Evolutionary conservation across 108 stramenopile genomes (phyloP), one percentile per base, ranked within the genome.

Genomic region (Pseudonitzschia pungens): DNA sequence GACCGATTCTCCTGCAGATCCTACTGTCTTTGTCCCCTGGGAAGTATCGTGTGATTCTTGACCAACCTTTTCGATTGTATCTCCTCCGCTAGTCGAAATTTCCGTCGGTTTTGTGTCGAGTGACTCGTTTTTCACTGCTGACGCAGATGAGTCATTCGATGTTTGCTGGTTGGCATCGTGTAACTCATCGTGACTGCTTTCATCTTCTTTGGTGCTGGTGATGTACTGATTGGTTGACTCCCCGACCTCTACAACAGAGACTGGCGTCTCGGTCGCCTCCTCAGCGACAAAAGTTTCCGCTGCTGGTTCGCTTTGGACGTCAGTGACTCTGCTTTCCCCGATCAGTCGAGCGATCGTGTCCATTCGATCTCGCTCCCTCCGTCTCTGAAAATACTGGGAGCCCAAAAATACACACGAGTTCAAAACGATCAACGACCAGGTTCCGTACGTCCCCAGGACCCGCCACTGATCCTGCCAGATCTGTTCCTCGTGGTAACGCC

Each of bases 381-480:
- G 32, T 16, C 73, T 29, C 54, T 72, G 62, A 68, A 81, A 78
- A 52, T 79, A 84, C 73, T 87, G 86, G 24, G 69, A 69, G 31
- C 56, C 75, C 48, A 88, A 65, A 72, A 88, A 88, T 14, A 86
- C 83, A 28, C 78, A 43, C 14, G 77, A 74, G 60, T 88, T 88
- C 27, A 88, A 54, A 32, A 59, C 78, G 68, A 88, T 86, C 68
- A 88, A 67, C 24, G 71, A 24, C 87, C 87, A 88, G 0, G 87
- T 88, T 24, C 81, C 75, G 60, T 77, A 88, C 0, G 87, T 88
- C 24, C 83, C 81, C 48, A 84, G 63, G 6, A 88, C 66, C 8
- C 87, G 59, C 87, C 87, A 88, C 64, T 82, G 77, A 55, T 88
- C 87, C 72, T 84, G 85, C 87, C 87, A 88, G 27, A 88, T 72